Conservation (phyloP, 352 stramenopile genomes). For the Phytophthora lateralis region DNA sequence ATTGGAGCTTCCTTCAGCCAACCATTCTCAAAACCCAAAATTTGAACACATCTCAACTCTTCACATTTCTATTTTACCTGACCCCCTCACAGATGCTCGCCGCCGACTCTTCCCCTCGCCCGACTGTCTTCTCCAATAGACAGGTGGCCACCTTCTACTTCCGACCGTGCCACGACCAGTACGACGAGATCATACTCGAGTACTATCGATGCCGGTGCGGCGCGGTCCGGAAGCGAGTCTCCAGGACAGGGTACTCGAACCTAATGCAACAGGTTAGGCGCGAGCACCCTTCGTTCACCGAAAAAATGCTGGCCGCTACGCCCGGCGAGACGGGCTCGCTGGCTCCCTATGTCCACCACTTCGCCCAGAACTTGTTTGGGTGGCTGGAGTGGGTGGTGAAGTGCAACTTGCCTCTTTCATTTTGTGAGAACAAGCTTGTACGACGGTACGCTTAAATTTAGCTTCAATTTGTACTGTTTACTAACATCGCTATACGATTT, state of each 20-base stretch:
- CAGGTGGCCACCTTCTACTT: slow-evolving; percentile 18
- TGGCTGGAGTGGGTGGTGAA: slow-evolving; percentile 11
- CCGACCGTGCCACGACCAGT: slow-evolving; percentile 17
- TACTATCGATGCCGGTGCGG: slow-evolving; percentile 14
- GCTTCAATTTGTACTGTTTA: no score
- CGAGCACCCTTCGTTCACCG: slow-evolving; percentile 3
- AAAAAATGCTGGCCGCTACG: slow-evolving; percentile 13
- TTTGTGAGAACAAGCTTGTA: slow-evolving; percentile 15
- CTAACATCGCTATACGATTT: no score
- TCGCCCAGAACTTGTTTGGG: slow-evolving; percentile 6
- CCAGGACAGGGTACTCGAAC: slow-evolving; percentile 12
- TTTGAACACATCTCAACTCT: no score
- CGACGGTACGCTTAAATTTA: slow-evolving; percentile 3
- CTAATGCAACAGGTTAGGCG: slow-evolving; percentile 17
- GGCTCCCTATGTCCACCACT: slow-evolving; percentile 8
- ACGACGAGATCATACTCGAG: slow-evolving; percentile 21
- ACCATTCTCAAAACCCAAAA: no score
- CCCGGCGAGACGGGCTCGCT: slow-evolving; percentile 11
- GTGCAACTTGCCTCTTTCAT: slow-evolving; percentile 10
- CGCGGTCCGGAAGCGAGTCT: slow-evolving; percentile 13
- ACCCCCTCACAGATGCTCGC: no score
- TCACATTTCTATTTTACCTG: no score
- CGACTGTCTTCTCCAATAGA: slow-evolving; percentile 16
- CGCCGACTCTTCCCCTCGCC: no score
- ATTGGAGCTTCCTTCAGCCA: no score